Evolutionary conservation across 495 filamentous ascomycete genomes (phyloP).

Genomic region (Extremus antarcticus): DNA sequence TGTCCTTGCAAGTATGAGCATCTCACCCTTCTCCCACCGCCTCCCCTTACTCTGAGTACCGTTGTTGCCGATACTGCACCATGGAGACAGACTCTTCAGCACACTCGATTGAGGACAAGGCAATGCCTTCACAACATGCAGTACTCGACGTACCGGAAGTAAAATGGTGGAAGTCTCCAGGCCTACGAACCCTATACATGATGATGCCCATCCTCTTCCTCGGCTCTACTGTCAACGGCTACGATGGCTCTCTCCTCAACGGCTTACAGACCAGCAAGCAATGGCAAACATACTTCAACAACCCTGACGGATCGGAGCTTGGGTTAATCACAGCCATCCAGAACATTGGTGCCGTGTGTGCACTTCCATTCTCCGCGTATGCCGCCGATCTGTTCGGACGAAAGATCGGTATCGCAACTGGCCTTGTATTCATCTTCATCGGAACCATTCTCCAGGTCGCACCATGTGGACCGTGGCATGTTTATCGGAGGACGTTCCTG

Average conservation of each 20-base stretch:
- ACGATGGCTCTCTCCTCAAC: conserved; percentile 64
- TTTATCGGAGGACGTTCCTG: conserved; percentile 12
- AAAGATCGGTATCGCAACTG: conserved; percentile 38
- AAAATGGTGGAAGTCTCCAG: conserved; percentile 29
- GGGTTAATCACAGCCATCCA: conserved; percentile 30
- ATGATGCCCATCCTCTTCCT: conserved; percentile 39
- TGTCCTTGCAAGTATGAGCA: no score
- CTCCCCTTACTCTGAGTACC: no score
- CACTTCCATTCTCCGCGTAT: conserved; percentile 54
- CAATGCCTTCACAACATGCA: neutral
- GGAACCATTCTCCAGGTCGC: conserved; percentile 62
- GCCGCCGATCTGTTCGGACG: conserved; percentile 61
- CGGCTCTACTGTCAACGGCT: conserved; percentile 57
- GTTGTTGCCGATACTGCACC: no score
- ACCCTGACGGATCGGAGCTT: conserved; percentile 30
- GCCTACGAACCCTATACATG: conserved; percentile 29
- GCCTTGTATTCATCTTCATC: conserved; percentile 60
- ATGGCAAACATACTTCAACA: conserved; percentile 41
- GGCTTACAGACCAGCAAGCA: conserved; percentile 49
- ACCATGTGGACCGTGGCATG: conserved; percentile 29
- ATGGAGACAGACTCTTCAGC: neutral
- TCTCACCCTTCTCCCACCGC: no score
- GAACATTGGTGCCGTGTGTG: conserved; percentile 56
- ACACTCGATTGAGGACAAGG: neutral
- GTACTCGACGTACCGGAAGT: conserved; percentile 2